Conservation (phyloP, 1,284 basidiomycete genomes). For the Taiwanofungus camphoratus region DNA sequence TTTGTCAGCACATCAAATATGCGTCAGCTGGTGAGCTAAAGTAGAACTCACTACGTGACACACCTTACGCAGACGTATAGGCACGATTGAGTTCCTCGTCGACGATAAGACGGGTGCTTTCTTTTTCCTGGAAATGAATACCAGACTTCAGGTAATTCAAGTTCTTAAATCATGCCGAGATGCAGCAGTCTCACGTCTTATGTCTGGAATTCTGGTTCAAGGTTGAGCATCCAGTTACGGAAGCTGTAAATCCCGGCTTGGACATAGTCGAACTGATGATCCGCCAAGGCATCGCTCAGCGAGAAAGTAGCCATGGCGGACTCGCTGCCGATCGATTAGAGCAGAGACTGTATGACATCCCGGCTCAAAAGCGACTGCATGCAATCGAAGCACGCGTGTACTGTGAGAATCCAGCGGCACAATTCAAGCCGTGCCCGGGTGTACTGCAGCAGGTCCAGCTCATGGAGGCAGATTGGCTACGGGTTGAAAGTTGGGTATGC, state of each 20-base stretch:
- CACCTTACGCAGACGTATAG: conserved; percentile 25
- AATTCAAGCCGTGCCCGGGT: conserved; percentile 59
- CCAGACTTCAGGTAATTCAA: conserved; percentile 51
- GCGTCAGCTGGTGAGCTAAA: conserved; percentile 45
- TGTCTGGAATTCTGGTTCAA: conserved; percentile 19
- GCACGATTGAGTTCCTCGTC: conserved; percentile 67
- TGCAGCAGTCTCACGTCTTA: not conserved
- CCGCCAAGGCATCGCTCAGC: conserved; percentile 40
- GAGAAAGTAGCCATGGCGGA: conserved; percentile 14
- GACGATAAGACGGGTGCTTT: conserved; percentile 49
- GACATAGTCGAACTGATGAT: conserved; percentile 70
- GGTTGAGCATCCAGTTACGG: conserved; percentile 71
- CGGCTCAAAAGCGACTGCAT: conserved; percentile 23
- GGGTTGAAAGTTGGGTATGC: conserved; percentile 52
- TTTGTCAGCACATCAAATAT: conserved; percentile 50
- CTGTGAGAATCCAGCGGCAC: conserved; percentile 56
- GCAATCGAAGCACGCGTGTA: conserved; percentile 66
- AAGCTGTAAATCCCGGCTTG: conserved; percentile 48
- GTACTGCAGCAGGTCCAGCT: conserved; percentile 52
- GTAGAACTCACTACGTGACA: not conserved
- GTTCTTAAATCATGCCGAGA: too few relatives aligned
- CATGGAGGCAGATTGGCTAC: conserved; percentile 38
- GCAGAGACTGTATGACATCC: conserved; percentile 28
- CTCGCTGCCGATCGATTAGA: conserved; percentile 25
- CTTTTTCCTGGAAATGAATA: conserved; percentile 76